Evolutionary conservation across 441 rosid species (phyloP).

Genomic region (Theobroma grandiflorum): DNA sequence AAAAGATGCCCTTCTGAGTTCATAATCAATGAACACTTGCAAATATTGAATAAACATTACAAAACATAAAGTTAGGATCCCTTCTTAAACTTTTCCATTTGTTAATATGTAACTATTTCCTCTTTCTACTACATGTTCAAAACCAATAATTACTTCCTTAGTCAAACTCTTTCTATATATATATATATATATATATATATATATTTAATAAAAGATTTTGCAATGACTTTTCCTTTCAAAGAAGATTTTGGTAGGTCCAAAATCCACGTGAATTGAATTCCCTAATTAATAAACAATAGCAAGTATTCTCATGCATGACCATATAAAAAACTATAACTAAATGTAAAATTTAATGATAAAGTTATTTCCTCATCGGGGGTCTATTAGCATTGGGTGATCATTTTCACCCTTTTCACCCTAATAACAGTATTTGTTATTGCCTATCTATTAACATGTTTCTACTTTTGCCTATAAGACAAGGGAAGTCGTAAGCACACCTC

Average conservation of each 20-base stretch:
- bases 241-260: conserved; percentile 7
- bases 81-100: background rate
- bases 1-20: background rate
- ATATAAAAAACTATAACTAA: too few relatives aligned
- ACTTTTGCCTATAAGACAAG: too few relatives aligned
- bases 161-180: background rate
- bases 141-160: background rate
- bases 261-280: background rate
- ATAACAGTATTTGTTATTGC: too few relatives aligned
- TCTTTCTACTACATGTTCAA: background rate
- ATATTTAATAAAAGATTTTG: background rate
- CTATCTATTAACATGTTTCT: too few relatives aligned
- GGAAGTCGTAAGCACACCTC: too few relatives aligned
- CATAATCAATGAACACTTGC: background rate
- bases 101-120: background rate
- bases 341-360: background rate
- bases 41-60: too few relatives aligned
- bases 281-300: too few relatives aligned
- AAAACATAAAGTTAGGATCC: background rate
- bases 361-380: background rate
- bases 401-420: background rate
- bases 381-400: background rate
- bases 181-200: too few relatives aligned
- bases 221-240: background rate
- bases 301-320: background rate